Base-by-base conservation (phyloP, 805 yeast species). In the Candida coleopterorum region DNA sequence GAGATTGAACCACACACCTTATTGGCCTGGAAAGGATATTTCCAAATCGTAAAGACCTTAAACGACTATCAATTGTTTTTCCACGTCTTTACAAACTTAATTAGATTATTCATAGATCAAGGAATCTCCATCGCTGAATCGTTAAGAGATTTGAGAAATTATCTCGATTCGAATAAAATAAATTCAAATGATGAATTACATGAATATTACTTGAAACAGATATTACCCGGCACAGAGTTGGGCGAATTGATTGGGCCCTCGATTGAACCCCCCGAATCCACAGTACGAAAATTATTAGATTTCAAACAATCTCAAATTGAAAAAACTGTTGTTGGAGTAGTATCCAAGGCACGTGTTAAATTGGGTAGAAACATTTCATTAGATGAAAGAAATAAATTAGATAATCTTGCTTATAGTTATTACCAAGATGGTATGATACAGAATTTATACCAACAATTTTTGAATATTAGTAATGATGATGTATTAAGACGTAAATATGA, bases 11-110 rank as follows among this genome's bases (percentile, higher is more conserved):
- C 75, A 0, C 62, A 64, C 2, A 75, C 80, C 34, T 44, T 77
- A 2, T 55, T 74, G 18, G 94, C 88, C 0, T 89, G 93, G 94
- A 86, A 85, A 50, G 97, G 97, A 1, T 67, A 81, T 41, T 59
- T 78, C 40, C 71, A 75, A 32, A 55, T 77, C 0, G 65, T 60
- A 9, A 58, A 60, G 37, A 48, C 57, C 9, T 45, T 48, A 22
- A 53, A 63, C 3, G 70, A 75, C 37, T 63, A 60, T 43, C 48
- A 53, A 4, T 38, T 56, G 2, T 79, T 73, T 53, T 80, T 82
- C 48, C 47, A 55, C 0, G 64, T 74, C 5, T 51, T 75, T 37
- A 66, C 73, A 2, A 58, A 62, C 4, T 61, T 77, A 17, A 58
- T 64, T 14, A 33, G 29, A 18, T 46, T 68, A 1, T 53, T 74